A percentile compares a stretch with the other conserved stretches of the same genome.
These are phyloP conservation scores for Stachybotrys elegans DNA, from an alignment of 2,329 filamentous ascomycete species.

Conservation along the genomic window DNA sequence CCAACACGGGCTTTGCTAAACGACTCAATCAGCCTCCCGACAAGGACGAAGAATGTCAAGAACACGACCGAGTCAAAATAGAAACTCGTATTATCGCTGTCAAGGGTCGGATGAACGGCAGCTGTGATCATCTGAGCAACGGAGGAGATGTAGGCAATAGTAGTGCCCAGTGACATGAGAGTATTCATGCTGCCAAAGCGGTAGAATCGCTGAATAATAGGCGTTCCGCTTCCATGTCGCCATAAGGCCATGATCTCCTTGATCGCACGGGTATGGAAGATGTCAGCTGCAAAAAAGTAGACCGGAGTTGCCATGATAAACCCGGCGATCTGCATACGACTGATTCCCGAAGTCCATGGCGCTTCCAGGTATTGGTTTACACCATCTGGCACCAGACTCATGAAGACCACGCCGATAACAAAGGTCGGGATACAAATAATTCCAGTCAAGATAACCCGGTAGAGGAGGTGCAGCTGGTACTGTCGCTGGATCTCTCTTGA, in stretches of 20 bases:
- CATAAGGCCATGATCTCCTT: conserved; percentile 50
- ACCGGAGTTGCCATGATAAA: conserved; percentile 58
- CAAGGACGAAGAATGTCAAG: conserved; percentile 57
- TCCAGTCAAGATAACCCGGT: conserved; percentile 48
- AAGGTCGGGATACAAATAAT: conserved; percentile 56
- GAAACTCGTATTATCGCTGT: background rate
- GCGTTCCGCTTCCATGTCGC: background rate
- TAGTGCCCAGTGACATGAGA: conserved; percentile 6
- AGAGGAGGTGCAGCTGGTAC: conserved; percentile 46
- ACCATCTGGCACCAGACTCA: conserved; percentile 51
- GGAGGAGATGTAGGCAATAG: conserved; percentile 33
- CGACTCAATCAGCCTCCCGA: conserved; percentile 47
- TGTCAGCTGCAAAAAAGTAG: conserved; percentile 58
- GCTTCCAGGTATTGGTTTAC: too few species aligned
- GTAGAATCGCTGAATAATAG: conserved; percentile 3
- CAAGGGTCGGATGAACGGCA: conserved; percentile 19
- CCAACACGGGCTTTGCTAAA: conserved; percentile 60
- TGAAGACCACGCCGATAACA: conserved; percentile 58
- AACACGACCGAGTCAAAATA: conserved; percentile 65
- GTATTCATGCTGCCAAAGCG: conserved; percentile 32
- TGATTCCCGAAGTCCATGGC: conserved; percentile 43
- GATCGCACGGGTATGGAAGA: conserved; percentile 53
- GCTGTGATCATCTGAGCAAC: conserved; percentile 49
- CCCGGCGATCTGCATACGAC: conserved; percentile 54
- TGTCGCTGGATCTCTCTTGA: conserved; percentile 50